Percentiles rank a stretch among this genome's conserved stretches.
Conservation (phyloP, 345 rosid species). For the Citrus sinensis region DNA sequence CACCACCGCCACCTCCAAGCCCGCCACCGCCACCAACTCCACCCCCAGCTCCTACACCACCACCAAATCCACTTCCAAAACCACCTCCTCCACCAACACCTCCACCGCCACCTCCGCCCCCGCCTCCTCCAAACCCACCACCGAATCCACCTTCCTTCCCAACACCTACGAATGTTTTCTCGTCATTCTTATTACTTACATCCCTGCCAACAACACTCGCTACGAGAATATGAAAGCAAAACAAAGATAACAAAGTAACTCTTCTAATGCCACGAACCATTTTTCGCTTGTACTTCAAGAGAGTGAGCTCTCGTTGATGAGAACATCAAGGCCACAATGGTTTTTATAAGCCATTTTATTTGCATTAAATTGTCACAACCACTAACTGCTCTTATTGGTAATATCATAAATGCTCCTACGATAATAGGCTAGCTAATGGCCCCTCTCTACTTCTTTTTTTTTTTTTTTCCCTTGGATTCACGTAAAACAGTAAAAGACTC, state of each 20-base stretch:
- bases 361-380: slow-evolving; percentile 42
- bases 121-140: neutral
- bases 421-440: neutral
- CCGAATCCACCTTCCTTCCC: slow-evolving; percentile 12
- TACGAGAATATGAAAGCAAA: slow-evolving; percentile 41
- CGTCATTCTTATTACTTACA: slow-evolving; percentile 24
- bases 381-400: slow-evolving; percentile 32
- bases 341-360: slow-evolving; percentile 19
- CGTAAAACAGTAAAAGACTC: neutral
- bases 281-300: neutral
- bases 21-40: neutral
- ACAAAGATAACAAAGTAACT: slow-evolving; percentile 35
- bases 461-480: neutral
- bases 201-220: slow-evolving; percentile 41
- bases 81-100: neutral
- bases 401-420: slow-evolving; percentile 7
- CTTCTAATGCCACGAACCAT: slow-evolving; percentile 31
- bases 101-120: neutral
- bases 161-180: slow-evolving; percentile 12
- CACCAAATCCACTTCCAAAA: neutral
- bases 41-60: slow-evolving; percentile 5
- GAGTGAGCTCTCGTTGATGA: neutral
- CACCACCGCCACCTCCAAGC: slow-evolving; percentile 9
- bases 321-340: neutral
- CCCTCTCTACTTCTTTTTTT: neutral